Base-by-base conservation (phyloP, 768 basidiomycete species). In the Mycena capillaripes region DNA sequence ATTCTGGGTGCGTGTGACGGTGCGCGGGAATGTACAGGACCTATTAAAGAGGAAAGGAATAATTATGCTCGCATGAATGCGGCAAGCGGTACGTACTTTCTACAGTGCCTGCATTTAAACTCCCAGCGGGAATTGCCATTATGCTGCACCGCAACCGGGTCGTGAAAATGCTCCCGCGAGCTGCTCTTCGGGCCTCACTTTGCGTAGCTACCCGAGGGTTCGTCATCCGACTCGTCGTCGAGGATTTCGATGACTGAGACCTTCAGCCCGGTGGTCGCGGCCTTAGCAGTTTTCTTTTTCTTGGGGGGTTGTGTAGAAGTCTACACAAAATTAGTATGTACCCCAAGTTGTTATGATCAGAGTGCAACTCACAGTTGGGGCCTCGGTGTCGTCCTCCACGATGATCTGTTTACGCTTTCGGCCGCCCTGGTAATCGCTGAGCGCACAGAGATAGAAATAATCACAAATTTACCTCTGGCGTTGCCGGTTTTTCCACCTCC, bases 31-130 rank as follows among this genome's bases (percentile, higher is more conserved):
- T 2, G 64, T 71, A 29, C 3, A 36, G 3, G 48, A 52, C 16
- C 62, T 25, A 23, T 9, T n/a, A n/a, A n/a, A n/a, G n/a, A n/a
- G 36, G 19, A 19, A 42, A 11, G 21, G 6, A 21, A 30, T 60
- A 8, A 58, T 34, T 16, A 2, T 6, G 5, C 14, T 36, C 34
- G 34, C 34, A 6, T 36, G 7, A 36, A 36, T 12, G 34, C 16
- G 17, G 19, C 19, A 16, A 50, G 27, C 10, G 25, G 27, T 2
- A 34, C 42, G 7, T 34, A 57, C 65, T 23, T 66, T 17, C 2
- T n/a, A 27, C 65, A 66, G 16, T 66, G 65, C 16, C 27, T 30
- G 55, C 65, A 56, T 36, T 44, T 44, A 17, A 65, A 55, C 29
- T 30, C 52, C 64, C 64, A 65, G 11, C 53, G 53, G 9, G 2